Percentiles rank a stretch among this genome's conserved stretches.
Evolutionary conservation across 495 filamentous ascomycete genomes (phyloP).

Genomic region (Penicillium manginii): DNA sequence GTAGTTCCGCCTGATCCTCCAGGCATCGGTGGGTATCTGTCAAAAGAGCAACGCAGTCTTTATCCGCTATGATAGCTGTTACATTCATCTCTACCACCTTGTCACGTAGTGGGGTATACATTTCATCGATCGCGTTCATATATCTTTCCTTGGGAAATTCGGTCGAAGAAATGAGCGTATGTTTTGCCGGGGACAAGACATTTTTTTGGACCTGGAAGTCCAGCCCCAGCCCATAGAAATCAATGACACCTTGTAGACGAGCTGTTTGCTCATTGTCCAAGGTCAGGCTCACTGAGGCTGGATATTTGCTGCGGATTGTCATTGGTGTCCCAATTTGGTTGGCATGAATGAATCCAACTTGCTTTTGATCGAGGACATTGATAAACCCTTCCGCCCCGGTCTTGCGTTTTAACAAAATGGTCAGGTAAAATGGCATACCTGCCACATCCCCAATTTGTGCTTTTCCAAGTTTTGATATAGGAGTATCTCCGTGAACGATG

Average conservation of each 20-base stretch:
- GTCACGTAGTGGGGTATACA: conserved; percentile 4
- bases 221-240: conserved; percentile 6
- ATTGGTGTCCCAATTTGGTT: not conserved
- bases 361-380: conserved; percentile 10
- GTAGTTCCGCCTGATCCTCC: not conserved
- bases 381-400: conserved; percentile 10
- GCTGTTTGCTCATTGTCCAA: conserved; percentile 11
- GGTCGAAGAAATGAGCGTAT: not conserved
- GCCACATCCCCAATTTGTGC: conserved; percentile 8
- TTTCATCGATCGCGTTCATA: not conserved
- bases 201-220: conserved; percentile 8
- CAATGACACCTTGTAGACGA: conserved; percentile 7
- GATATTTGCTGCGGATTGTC: not conserved
- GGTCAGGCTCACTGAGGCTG: conserved; percentile 1
- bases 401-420: conserved; percentile 7
- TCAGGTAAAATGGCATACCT: conserved; percentile 10
- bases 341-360: conserved; percentile 7
- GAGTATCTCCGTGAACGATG: conserved; percentile 7
- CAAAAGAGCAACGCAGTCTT: conserved; percentile 10
- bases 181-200: not conserved
- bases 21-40: not conserved
- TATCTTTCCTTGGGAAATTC: not conserved
- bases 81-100: conserved; percentile 1
- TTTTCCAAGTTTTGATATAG: conserved; percentile 12
- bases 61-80: conserved; percentile 7